Percentiles rank a stretch among this genome's conserved stretches.
Conservation (phyloP, 192 early-diverging fungal species). For the Paraglomus brasilianum region DNA sequence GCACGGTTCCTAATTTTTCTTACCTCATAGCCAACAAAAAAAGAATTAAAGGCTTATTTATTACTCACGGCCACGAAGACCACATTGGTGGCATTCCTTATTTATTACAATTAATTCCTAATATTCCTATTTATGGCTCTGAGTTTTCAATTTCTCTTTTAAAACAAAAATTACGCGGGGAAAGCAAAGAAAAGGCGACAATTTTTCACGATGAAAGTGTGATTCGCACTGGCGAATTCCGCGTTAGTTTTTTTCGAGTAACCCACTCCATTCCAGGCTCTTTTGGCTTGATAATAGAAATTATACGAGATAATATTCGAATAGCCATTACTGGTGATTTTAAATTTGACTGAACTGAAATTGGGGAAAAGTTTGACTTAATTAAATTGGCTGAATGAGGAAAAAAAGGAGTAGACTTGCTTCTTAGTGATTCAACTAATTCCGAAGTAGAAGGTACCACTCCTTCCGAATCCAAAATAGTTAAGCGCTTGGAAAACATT, state of each 20-base stretch:
- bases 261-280: conserved; percentile 10
- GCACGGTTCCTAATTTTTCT: conserved; percentile 13
- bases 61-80: conserved; percentile 14
- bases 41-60: conserved; percentile 13
- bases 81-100: conserved; percentile 19
- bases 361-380: conserved; percentile 7
- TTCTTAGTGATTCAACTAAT: conserved; percentile 13
- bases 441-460: conserved; percentile 4
- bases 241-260: conserved; percentile 8
- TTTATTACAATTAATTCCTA: conserved; percentile 12
- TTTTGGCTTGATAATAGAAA: conserved; percentile 7
- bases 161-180: conserved; percentile 15
- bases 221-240: conserved; percentile 2
- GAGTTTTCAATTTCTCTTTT: conserved; percentile 17
- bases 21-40: conserved; percentile 2
- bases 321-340: conserved; percentile 17
- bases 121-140: conserved; percentile 6
- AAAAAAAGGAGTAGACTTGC: conserved; percentile 10
- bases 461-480: conserved; percentile 3
- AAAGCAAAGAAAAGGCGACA: conserved; percentile 9
- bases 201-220: conserved; percentile 11
- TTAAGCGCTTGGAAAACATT: conserved; percentile 15
- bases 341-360: conserved; percentile 17
- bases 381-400: background rate
- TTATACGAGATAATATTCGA: conserved; percentile 5